Base-by-base conservation (phyloP, 768 basidiomycete species). In the Rhodotorula graminis region DNA sequence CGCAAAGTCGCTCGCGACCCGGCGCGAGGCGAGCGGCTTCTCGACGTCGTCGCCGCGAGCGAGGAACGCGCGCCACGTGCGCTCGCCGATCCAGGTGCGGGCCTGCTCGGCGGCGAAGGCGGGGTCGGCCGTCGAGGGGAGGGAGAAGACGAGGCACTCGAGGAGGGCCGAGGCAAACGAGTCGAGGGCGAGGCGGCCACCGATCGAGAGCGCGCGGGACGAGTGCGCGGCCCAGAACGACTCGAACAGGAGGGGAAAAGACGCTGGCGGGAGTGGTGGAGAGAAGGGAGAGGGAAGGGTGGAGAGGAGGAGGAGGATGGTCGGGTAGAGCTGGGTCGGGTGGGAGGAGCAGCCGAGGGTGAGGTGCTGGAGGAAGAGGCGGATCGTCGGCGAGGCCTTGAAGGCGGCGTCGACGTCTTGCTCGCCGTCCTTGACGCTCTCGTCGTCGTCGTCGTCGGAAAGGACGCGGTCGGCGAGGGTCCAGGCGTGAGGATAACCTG, bases 191-290 rank as follows among this genome's bases (percentile, higher is more conserved):
- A 33, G 27, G 9, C 52, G 29, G 25, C 69, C 84, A 14, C 66
- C 67, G 31, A 10, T 85, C 85, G 79, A 86, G 10, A 90, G 83
- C 0, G 89, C 87, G 33, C 87, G 85, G 12, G 86, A 86, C 64
- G 90, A 88, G 2, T 91, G 80, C 0, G 91, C 92, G 25, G 87
- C 85, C 92, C 93, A 96, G 77, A 97, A 88, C 0, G 91, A 86
- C 1, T 83, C 81, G 78, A 92, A 90, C 56, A 95, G 82, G 42
- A 84, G 83, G 6, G 82, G 75, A 6, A 89, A 63, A 79, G 53
- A 55, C 11, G 82, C 80, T 31, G 79, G 42, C 3, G 74, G 31
- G 1, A 79, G 77, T 1, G 80, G 70, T 1, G 82, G 80, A 37
- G 82, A 78, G 31, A 83, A 62, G 70, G 76, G 77, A 12, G 84